Percentiles rank a stretch among this genome's conserved stretches.
These are phyloP conservation scores for Flaveria robusta DNA, from an alignment of 129 eudicot species.

Conservation along the genomic window DNA sequence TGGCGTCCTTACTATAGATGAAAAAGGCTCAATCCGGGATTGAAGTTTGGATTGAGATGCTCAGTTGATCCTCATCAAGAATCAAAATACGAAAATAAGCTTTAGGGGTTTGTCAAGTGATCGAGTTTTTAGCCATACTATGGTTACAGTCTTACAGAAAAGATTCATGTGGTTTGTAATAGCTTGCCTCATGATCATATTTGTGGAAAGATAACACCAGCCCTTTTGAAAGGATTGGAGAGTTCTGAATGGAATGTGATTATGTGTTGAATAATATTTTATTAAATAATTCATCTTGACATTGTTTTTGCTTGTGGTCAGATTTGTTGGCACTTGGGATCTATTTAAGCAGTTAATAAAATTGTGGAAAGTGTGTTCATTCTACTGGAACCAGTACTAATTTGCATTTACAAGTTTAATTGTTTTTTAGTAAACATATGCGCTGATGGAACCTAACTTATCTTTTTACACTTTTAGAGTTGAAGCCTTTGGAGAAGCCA, in stretches of 20 bases:
- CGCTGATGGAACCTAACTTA: neutral
- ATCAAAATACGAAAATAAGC: constrained; percentile 46
- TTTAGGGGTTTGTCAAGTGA: constrained; percentile 43
- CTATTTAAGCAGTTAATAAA: constrained; percentile 87
- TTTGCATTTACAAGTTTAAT: neutral
- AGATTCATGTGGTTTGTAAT: constrained; percentile 55
- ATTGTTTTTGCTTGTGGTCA: constrained; percentile 30
- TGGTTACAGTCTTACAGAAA: too few species aligned
- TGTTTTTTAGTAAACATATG: neutral
- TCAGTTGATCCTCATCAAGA: too few species aligned
- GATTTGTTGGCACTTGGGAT: constrained; percentile 67
- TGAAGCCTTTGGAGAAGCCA: too few species aligned
- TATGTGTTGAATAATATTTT: neutral
- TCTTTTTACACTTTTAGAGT: too few species aligned
- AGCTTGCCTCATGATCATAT: constrained; percentile 98
- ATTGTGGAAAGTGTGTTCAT: constrained; percentile 91
- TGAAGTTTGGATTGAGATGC: too few species aligned
- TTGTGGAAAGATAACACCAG: constrained; percentile 88
- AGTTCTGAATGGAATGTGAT: constrained; percentile 97
- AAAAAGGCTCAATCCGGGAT: too few species aligned
- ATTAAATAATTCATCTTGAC: constrained; percentile 20
- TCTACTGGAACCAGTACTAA: constrained; percentile 89
- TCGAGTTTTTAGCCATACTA: too few species aligned
- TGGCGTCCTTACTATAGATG: too few species aligned
- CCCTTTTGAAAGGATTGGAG: constrained; percentile 82